Evolutionary conservation across 2,329 filamentous ascomycete species (phyloP).

Genomic region (Nemania abortiva): DNA sequence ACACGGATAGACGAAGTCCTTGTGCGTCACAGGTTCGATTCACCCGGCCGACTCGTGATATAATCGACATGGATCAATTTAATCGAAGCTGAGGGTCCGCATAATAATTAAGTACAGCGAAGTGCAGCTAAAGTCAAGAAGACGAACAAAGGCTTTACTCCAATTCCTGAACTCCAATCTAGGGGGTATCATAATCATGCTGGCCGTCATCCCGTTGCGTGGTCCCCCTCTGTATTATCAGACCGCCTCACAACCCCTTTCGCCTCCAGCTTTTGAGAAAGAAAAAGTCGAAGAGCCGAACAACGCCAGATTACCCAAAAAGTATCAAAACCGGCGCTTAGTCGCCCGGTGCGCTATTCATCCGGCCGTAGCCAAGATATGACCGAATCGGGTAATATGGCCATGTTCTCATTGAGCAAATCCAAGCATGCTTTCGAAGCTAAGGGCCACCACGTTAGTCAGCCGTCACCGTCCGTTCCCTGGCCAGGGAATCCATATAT

Average conservation of each 20-base stretch:
- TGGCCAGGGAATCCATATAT: too few relatives aligned
- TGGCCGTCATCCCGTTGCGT: slow-evolving; percentile 32
- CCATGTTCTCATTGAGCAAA: slow-evolving; percentile 52
- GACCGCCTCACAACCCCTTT: slow-evolving; percentile 12
- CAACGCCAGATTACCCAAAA: slow-evolving; percentile 20
- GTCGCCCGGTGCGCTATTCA: neutral
- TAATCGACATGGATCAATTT: neutral
- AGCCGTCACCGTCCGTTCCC: neutral
- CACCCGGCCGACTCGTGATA: neutral
- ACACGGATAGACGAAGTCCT: slow-evolving; percentile 1
- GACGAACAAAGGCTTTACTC: slow-evolving; percentile 5
- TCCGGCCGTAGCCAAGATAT: slow-evolving; percentile 39
- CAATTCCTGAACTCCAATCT: slow-evolving; percentile 41
- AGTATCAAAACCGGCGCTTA: neutral
- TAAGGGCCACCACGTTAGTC: slow-evolving; percentile 32
- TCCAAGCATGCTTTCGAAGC: slow-evolving; percentile 52
- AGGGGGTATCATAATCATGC: slow-evolving; percentile 49
- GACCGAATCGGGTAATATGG: slow-evolving; percentile 45
- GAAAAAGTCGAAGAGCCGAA: neutral
- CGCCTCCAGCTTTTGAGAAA: neutral
- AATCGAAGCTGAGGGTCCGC: slow-evolving; percentile 10
- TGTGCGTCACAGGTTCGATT: neutral
- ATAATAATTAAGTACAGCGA: slow-evolving; percentile 7
- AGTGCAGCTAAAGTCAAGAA: neutral
- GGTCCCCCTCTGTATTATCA: neutral